A percentile compares a stretch with the other conserved stretches of the same genome.
Conservation (phyloP, 1,284 basidiomycete species). For the Marasmius fiardii region DNA sequence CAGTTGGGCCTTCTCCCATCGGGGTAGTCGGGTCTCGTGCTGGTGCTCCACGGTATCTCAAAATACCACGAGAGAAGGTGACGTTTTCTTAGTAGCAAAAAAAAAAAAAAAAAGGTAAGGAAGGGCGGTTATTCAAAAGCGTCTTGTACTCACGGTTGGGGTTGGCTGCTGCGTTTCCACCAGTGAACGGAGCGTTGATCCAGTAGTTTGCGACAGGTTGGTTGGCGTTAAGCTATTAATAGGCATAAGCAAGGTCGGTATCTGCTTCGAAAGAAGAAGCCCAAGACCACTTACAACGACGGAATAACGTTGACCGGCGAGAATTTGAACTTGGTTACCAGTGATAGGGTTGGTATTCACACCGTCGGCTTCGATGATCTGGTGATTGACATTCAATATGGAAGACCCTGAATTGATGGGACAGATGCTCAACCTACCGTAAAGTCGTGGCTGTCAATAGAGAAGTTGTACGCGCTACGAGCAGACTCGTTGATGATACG, state of each 20-base stretch:
- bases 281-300: constrained; percentile 20
- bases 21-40: constrained; percentile 24
- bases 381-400: constrained; percentile 24
- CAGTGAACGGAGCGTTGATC: constrained; percentile 15
- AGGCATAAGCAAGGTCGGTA: not conserved
- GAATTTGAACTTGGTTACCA: constrained; percentile 23
- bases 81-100: constrained; percentile 14
- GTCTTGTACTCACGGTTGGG: constrained; percentile 4
- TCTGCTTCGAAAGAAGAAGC: not conserved
- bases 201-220: constrained; percentile 30
- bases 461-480: constrained; percentile 31
- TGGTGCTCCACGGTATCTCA: constrained; percentile 33
- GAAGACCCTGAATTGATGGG: constrained; percentile 28
- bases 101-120: not conserved
- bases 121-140: not conserved
- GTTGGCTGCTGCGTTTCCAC: constrained; percentile 6
- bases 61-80: constrained; percentile 23
- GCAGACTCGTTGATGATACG: constrained; percentile 49
- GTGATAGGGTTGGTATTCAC: constrained; percentile 26
- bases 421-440: constrained; percentile 3
- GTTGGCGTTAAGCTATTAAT: constrained; percentile 19
- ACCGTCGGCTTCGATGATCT: constrained; percentile 21
- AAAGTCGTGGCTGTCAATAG: constrained; percentile 39
- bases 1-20: not conserved
- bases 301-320: constrained; percentile 23